Conservation (phyloP, 257 asterid species). For the Salvia rosmarinus region DNA sequence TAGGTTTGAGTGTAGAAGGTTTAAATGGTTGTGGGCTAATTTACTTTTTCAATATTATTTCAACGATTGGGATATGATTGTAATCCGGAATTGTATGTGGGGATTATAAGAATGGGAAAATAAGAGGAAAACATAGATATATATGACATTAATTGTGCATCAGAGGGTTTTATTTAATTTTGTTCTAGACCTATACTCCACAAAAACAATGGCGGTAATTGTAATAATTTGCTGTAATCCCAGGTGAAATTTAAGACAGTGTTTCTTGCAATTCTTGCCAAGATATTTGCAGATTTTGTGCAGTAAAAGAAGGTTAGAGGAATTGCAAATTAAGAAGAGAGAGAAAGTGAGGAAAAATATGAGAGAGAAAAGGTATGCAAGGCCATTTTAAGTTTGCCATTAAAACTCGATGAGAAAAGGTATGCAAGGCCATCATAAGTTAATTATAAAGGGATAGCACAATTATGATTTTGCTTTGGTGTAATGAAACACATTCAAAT, state of each 20-base stretch:
- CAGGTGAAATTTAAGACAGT: constrained; percentile 32
- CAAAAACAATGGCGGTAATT: neutral
- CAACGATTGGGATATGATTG: constrained; percentile 43
- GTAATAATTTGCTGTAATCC: constrained; percentile 2
- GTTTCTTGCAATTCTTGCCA: constrained; percentile 26
- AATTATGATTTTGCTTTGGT: neutral
- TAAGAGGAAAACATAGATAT: constrained; percentile 7
- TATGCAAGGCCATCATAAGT: neutral
- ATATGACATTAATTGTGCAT: constrained; percentile 23
- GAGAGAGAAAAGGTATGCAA: constrained; percentile 5
- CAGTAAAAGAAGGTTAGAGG: constrained; percentile 14
- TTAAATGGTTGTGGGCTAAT: constrained; percentile 26
- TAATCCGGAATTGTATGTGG: constrained; percentile 37
- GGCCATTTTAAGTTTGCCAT: neutral
- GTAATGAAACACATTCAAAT: neutral
- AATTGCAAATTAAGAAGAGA: constrained; percentile 11
- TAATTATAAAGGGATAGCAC: neutral
- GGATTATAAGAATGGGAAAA: constrained; percentile 43
- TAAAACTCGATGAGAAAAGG: neutral
- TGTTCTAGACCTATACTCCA: constrained; percentile 24
- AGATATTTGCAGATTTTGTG: constrained; percentile 36
- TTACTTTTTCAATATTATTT: constrained; percentile 23
- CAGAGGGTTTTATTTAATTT: constrained; percentile 16
- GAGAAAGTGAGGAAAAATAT: neutral
- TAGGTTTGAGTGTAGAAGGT: constrained; percentile 33